These are phyloP conservation scores for Erigeron canadensis DNA, from an alignment of 129 eudicot genomes.

Conservation along the genomic window DNA sequence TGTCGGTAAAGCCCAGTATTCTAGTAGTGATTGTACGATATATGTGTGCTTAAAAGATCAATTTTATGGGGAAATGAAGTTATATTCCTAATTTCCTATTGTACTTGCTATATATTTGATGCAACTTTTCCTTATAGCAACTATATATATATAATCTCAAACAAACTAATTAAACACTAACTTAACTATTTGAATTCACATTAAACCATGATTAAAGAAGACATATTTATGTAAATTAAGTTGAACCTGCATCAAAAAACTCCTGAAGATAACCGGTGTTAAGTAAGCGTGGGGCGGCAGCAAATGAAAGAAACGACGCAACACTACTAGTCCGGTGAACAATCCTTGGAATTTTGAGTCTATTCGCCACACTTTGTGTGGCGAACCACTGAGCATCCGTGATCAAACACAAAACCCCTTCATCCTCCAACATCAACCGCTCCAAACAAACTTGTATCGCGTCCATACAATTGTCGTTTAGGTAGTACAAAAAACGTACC, in stretches of 20 bases:
- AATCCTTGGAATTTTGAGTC: conserved; percentile 38
- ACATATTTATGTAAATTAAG: background rate
- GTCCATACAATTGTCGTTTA: conserved; percentile 26
- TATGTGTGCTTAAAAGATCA: too few species aligned
- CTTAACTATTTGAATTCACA: too few species aligned
- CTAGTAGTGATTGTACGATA: too few species aligned
- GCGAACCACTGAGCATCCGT: conserved; percentile 46
- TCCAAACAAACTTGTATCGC: conserved; percentile 37
- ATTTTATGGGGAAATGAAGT: too few species aligned
- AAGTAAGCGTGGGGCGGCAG: conserved; percentile 1
- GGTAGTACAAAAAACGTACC: background rate
- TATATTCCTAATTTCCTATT: too few species aligned
- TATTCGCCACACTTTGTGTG: conserved; percentile 38
- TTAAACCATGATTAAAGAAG: background rate
- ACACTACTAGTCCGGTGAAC: conserved; percentile 30
- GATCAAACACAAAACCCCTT: conserved; percentile 42
- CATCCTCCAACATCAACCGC: conserved; percentile 25
- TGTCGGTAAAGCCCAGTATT: too few species aligned
- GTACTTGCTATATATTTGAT: too few species aligned
- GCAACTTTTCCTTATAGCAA: too few species aligned
- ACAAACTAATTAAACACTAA: too few species aligned
- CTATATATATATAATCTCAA: too few species aligned
- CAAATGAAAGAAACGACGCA: conserved; percentile 31
- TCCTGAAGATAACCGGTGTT: conserved; percentile 19
- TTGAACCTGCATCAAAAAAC: conserved; percentile 7